phyloP scores from a whole-genome alignment of 2,329 filamentous ascomycete genomes.

The Pseudogymnoascus sp. region DNA sequence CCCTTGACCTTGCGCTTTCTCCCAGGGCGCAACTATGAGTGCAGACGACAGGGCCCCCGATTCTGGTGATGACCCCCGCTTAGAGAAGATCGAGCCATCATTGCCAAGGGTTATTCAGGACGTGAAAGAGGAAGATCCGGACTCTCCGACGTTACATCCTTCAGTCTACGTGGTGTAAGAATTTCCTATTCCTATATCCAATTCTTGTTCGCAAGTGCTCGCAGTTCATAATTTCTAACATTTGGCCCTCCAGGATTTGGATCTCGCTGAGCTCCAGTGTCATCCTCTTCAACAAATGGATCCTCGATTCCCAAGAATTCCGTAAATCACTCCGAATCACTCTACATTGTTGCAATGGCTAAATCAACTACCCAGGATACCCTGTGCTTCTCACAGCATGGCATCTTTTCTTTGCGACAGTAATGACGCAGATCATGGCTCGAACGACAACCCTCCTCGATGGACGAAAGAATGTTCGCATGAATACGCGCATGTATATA shows the following conservation, averaged over 20 bases:
- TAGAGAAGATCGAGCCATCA: slow-evolving; percentile 65
- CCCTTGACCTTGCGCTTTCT: slow-evolving; percentile 17
- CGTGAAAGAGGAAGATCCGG: slow-evolving; percentile 22
- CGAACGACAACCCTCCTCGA: slow-evolving; percentile 85
- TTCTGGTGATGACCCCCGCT: slow-evolving; percentile 59
- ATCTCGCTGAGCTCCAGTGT: slow-evolving; percentile 87
- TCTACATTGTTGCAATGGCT: slow-evolving; percentile 19
- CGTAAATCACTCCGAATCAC: slow-evolving; percentile 43
- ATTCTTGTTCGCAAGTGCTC: slow-evolving; percentile 10
- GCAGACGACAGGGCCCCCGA: slow-evolving; percentile 74
- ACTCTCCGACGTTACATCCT: slow-evolving; percentile 41
- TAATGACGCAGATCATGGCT: slow-evolving; percentile 91
- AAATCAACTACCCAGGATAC: slow-evolving; percentile 43
- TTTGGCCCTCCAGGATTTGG: slow-evolving; percentile 58
- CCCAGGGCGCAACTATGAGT: slow-evolving; percentile 42
- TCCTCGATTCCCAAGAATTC: slow-evolving; percentile 79
- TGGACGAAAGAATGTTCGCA: slow-evolving; percentile 91
- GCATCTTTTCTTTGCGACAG: slow-evolving; percentile 85
- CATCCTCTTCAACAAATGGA: slow-evolving; percentile 99
- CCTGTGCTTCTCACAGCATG: slow-evolving; percentile 88
- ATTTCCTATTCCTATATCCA: slow-evolving; percentile 43
- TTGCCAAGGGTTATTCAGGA: slow-evolving; percentile 76
- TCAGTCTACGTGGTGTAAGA: slow-evolving; percentile 69
- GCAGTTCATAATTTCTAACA: slow-evolving; percentile 10
- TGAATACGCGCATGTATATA: slow-evolving; percentile 90